Evolutionary conservation across 805 yeast genomes (phyloP).

Genomic region (Spencermartinsiella europaea): DNA sequence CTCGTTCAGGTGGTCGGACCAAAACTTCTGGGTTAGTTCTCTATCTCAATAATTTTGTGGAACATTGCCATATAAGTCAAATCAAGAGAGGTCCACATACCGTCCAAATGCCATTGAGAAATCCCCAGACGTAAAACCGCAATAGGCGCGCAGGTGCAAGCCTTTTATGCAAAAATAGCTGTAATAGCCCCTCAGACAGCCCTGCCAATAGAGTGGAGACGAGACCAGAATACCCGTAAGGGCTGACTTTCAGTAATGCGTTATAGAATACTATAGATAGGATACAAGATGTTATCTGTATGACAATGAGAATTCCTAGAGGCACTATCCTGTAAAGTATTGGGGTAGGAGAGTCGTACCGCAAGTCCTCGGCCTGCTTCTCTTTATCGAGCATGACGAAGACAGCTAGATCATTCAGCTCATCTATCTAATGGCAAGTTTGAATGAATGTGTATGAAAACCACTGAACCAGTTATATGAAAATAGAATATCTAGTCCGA

Average conservation of each 20-base stretch:
- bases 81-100: too few relatives aligned
- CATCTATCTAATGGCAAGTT: neutral
- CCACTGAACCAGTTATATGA: too few relatives aligned
- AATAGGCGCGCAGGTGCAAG: conserved; percentile 15
- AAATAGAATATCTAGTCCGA: too few relatives aligned
- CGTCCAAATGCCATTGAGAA: conserved; percentile 32
- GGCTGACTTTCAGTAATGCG: conserved; percentile 20
- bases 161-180: conserved; percentile 17
- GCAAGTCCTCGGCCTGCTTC: neutral
- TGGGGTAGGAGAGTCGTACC: neutral
- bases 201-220: conserved; percentile 30
- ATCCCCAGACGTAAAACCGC: conserved; percentile 36
- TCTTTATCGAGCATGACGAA: neutral
- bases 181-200: conserved; percentile 31
- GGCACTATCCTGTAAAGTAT: neutral
- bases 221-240: conserved; percentile 30
- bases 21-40: conserved; percentile 23
- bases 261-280: conserved; percentile 23
- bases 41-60: neutral
- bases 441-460: too few relatives aligned
- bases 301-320: conserved; percentile 13
- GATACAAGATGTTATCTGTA: conserved; percentile 22
- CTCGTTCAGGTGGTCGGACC: conserved; percentile 32
- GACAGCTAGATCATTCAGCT: neutral
- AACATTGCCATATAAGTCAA: neutral